Evolutionary conservation across 805 yeast genomes (phyloP), one percentile per base, ranked within the genome.

Genomic region (Torulaspora delbrueckii): DNA sequence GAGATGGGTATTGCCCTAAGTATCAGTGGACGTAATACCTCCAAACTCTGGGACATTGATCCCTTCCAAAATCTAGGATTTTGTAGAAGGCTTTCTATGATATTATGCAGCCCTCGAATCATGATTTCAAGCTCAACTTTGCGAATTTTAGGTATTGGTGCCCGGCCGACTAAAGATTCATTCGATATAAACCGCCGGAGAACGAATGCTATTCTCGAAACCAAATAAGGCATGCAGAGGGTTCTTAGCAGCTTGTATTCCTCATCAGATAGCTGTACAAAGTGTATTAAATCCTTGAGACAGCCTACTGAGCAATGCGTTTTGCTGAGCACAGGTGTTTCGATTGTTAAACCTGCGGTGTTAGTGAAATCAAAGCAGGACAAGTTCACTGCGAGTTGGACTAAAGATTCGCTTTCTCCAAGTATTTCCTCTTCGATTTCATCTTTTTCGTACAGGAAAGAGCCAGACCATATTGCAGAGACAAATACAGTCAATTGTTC

Each of bases 121-220:
- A 80, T 55, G 0, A 68, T 55, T 9, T 52, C 50, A n/a, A 89
- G 57, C 60, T 90, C 98, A 5, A 68, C 63, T 43, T 77, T 77
- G 53, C 86, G 87, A 6, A 85, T 62, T 32, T 75, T 71, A 0
- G 91, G 77, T 12, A 85, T 68, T 1, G 97, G 97, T 42, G 76
- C 76, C 25, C 63, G 69, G 28, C 80, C 77, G 5, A 82, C 59
- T 9, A 89, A 65, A 26, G 72, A 75, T 41, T 74, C 76, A 52
- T 85, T 89, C 12, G 83, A 78, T 5, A 85, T 68, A 50, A 78
- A 81, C 47, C 84, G 77, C 45, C 84, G 72, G 36, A 90, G 64
- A 0, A 79, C 74, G 49, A 85, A 72, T 0, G 84, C 78, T 22
- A 76, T 67, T 33, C 96, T 71, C 14, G 80, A 71, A 0, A 78